Evolutionary conservation across 164 flowering plant genomes (phyloP).

Genomic region (Dillenia turbinata): DNA sequence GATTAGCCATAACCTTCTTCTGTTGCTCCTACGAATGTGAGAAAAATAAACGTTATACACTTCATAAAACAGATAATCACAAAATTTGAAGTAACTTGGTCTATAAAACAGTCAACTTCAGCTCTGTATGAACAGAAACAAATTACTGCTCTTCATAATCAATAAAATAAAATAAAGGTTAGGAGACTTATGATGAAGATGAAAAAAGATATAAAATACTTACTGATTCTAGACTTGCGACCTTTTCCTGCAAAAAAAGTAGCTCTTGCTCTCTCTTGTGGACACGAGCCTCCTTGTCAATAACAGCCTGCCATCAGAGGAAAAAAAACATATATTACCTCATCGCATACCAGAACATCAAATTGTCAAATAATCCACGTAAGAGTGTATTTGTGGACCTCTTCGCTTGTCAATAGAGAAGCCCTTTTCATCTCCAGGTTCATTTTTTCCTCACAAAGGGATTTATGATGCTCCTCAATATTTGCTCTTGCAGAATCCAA

Average conservation of each 20-base stretch:
- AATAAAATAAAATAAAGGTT: too few relatives aligned
- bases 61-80: too few relatives aligned
- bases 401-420: conserved; percentile 59
- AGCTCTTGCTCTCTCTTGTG: conserved; percentile 69
- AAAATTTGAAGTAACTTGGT: too few relatives aligned
- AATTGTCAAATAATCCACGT: neutral
- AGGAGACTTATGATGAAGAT: too few relatives aligned
- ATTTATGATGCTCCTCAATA: conserved; percentile 39
- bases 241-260: conserved; percentile 52
- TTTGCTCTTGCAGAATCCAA: conserved; percentile 44
- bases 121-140: too few relatives aligned
- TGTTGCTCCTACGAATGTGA: too few relatives aligned
- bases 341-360: neutral
- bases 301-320: conserved; percentile 42
- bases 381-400: conserved; percentile 33
- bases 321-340: neutral
- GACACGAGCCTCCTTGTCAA: conserved; percentile 44
- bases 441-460: conserved; percentile 46
- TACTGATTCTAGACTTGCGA: conserved; percentile 68
- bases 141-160: too few relatives aligned
- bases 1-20: conserved; percentile 37
- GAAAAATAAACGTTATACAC: too few relatives aligned
- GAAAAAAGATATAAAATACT: conserved; percentile 18
- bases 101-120: too few relatives aligned
- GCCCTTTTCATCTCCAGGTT: conserved; percentile 35